A percentile compares a stretch with the other conserved stretches of the same genome.
phyloP scores from a whole-genome alignment of 1,139 yeast genomes.

The Hansenula anomala region DNA sequence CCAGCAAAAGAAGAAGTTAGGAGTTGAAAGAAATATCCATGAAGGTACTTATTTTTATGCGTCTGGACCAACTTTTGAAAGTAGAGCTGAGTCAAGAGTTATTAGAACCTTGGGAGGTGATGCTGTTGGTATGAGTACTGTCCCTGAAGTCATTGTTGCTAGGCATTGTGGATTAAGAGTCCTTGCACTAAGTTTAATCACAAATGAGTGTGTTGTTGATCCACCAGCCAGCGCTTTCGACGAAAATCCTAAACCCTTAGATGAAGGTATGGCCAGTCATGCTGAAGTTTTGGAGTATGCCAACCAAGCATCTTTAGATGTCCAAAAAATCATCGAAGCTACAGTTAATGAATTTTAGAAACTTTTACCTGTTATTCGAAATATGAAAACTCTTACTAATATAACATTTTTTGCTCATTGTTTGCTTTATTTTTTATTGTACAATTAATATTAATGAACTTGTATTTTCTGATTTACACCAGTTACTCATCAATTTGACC shows the following conservation, averaged over 20 bases:
- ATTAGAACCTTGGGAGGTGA: constrained; percentile 76
- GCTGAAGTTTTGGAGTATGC: constrained; percentile 87
- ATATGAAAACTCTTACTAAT: too few relatives aligned
- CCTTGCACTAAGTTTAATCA: constrained; percentile 79
- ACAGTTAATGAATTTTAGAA: constrained; percentile 42
- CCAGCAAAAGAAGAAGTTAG: constrained; percentile 45
- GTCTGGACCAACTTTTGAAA: constrained; percentile 92
- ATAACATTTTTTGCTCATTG: too few relatives aligned
- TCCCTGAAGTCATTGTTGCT: constrained; percentile 91
- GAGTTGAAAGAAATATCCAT: constrained; percentile 56
- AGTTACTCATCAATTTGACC: constrained; percentile 82
- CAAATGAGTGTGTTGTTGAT: constrained; percentile 76
- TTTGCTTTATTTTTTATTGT: neutral
- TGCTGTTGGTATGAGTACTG: constrained; percentile 97
- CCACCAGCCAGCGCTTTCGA: constrained; percentile 72
- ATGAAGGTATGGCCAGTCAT: constrained; percentile 83
- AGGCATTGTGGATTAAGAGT: constrained; percentile 82
- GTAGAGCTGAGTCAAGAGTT: constrained; percentile 87
- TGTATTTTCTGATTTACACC: too few relatives aligned
- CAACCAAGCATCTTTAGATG: constrained; percentile 72
- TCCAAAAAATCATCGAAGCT: constrained; percentile 61
- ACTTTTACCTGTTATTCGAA: too few relatives aligned
- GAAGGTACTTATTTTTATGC: constrained; percentile 88
- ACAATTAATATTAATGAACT: neutral
- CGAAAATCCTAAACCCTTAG: constrained; percentile 46